Base-by-base conservation (phyloP, 208 protist genomes). In the Trichomonas tenax region DNA sequence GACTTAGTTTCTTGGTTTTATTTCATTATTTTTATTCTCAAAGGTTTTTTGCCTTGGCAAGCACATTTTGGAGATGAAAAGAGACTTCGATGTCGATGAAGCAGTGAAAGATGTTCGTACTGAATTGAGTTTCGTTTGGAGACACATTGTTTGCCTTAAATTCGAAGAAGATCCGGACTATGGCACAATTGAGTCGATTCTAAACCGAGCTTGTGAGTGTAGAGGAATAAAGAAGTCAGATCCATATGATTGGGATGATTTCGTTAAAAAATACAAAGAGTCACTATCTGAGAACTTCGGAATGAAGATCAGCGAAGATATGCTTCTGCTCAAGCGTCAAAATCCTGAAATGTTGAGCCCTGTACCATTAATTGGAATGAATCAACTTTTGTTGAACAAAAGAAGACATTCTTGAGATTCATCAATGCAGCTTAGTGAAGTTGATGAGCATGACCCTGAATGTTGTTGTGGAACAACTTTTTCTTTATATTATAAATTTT, bases 131-230 rank as follows among this genome's bases (percentile, higher is more conserved):
- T 40, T 58, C 0, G 45, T 93, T 51, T 93, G 86, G n/a, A n/a
- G n/a, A n/a, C n/a, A n/a, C n/a, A n/a, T n/a, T n/a, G n/a, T n/a
- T n/a, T n/a, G 86, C 34, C 15, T 8, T 41, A 38, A 34, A 58
- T 93, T 93, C 44, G 86, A 93, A 51, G 44, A 51, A 17, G 86
- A 93, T 51, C 86, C 86, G 0, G 31, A 93, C 86, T 93, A 93
- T 51, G 26, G 51, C 38, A 6, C 26, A 0, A 48, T 93, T 1
- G 26, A 48, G 9, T 0, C 0, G 36, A 51, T 58, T 2, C 44
- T 93, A 0, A 41, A 38, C 44, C 0, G 51, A 15, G 45, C 44
- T 38, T 58, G 40, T 6, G 17, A 26, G 8, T 11, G 0, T 0
- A 36, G 8, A 6, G n/a, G 10, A 38, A 48, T 36, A 48, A 51